Conservation (phyloP, 2,329 filamentous ascomycete genomes). For the Ophiostoma ulmi region DNA sequence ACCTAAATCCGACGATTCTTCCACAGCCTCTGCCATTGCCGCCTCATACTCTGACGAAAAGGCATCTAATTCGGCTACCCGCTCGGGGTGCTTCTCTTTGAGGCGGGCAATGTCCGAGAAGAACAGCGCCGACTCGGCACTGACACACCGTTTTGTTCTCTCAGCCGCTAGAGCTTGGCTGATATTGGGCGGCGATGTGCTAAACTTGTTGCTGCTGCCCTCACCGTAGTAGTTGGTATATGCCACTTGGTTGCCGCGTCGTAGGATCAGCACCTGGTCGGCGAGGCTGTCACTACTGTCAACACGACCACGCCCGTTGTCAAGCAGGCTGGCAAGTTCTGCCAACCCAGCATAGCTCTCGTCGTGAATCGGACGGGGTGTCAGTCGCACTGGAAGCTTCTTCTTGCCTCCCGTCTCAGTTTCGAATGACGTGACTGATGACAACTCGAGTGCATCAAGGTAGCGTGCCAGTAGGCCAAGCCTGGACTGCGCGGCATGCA, state of each 20-base stretch:
- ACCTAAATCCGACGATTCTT: not conserved
- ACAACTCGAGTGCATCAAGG: slow-evolving; percentile 30
- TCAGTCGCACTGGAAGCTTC: slow-evolving; percentile 38
- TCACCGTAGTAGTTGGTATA: slow-evolving; percentile 26
- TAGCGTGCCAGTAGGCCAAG: slow-evolving; percentile 42
- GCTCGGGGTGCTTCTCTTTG: slow-evolving; percentile 21
- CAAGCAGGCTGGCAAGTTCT: slow-evolving; percentile 37
- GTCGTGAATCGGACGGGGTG: slow-evolving; percentile 43
- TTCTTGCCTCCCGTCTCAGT: not conserved
- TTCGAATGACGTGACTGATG: slow-evolving; percentile 24
- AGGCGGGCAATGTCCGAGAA: slow-evolving; percentile 24
- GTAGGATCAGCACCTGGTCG: slow-evolving; percentile 39
- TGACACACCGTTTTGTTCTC: slow-evolving; percentile 20
- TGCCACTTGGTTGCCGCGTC: slow-evolving; percentile 38
- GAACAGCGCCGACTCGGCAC: slow-evolving; percentile 33
- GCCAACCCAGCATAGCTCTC: slow-evolving; percentile 41
- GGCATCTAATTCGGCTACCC: slow-evolving; percentile 23
- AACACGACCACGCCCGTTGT: slow-evolving; percentile 29
- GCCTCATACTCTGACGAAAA: slow-evolving; percentile 20
- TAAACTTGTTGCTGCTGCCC: not conserved
- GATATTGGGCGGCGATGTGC: slow-evolving; percentile 2
- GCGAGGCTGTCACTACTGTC: not conserved
- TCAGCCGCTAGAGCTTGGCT: slow-evolving; percentile 26
- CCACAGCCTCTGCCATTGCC: not conserved
- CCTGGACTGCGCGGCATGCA: slow-evolving; percentile 39